Conservation (phyloP, 2,329 filamentous ascomycete species). For the Colletotrichum eremochloae region DNA sequence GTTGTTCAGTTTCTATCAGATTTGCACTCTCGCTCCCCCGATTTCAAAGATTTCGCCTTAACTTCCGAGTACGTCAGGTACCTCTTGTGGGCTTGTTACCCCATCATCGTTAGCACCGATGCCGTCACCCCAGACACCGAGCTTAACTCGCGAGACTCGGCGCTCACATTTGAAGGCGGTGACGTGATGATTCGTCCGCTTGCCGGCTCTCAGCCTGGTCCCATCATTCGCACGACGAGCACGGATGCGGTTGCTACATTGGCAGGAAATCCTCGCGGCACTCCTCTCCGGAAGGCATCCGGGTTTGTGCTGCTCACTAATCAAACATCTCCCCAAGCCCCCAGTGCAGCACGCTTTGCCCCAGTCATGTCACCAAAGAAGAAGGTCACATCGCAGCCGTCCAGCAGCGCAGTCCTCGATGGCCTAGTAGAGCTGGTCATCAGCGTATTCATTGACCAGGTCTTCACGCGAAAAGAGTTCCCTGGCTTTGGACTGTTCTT, state of each 20-base stretch:
- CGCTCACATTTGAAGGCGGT: constrained; percentile 85
- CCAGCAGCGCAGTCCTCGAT: constrained; percentile 80
- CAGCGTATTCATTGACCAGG: constrained; percentile 85
- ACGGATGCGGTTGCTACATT: constrained; percentile 64
- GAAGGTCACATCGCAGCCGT: constrained; percentile 62
- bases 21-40: constrained; percentile 79
- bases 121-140: constrained; percentile 87
- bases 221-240: constrained; percentile 80
- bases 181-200: constrained; percentile 87
- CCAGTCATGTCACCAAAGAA: constrained; percentile 72
- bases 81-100: constrained; percentile 85
- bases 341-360: constrained; percentile 73
- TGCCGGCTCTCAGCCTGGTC: constrained; percentile 70
- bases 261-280: constrained; percentile 66
- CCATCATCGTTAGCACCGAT: constrained; percentile 88
- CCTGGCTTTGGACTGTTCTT: constrained; percentile 86
- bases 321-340: constrained; percentile 69
- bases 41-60: constrained; percentile 86
- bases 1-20: constrained; percentile 85
- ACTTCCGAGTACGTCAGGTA: constrained; percentile 86
- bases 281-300: constrained; percentile 81
- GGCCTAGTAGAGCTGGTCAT: constrained; percentile 83
- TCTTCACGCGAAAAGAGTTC: constrained; percentile 91
- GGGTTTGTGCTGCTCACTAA: constrained; percentile 92
- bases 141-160: constrained; percentile 84